Evolutionary conservation across 2,329 filamentous ascomycete species (phyloP).

Genomic region (Fusarium sp.): DNA sequence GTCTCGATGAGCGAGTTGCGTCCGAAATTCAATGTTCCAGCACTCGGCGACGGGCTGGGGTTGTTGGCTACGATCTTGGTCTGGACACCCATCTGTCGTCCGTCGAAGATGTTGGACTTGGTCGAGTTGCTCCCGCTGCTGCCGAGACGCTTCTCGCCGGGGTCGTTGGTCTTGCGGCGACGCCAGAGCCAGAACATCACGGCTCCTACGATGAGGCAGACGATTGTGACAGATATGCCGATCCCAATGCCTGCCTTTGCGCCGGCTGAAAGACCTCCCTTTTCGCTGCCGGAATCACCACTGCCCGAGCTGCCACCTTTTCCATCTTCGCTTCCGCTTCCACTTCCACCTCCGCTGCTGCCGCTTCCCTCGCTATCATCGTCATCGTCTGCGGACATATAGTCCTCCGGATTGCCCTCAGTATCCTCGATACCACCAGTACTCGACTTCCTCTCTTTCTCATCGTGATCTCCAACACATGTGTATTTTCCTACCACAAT

Average conservation of each 20-base stretch:
- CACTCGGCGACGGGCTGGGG: constrained; percentile 41
- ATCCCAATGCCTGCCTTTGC: constrained; percentile 45
- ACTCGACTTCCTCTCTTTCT: constrained; percentile 45
- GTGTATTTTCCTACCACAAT: constrained; percentile 46
- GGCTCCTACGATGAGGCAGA: constrained; percentile 18
- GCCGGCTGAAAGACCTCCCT: constrained; percentile 42
- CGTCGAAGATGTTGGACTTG: constrained; percentile 39
- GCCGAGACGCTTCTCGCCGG: constrained; percentile 27
- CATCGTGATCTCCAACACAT: constrained; percentile 45
- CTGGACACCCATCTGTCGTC: constrained; percentile 42
- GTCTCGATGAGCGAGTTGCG: constrained; percentile 45
- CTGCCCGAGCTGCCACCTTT: constrained; percentile 13
- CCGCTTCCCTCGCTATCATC: not conserved
- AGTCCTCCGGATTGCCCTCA: constrained; percentile 44
- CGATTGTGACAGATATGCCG: constrained; percentile 25
- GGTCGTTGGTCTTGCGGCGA: constrained; percentile 12
- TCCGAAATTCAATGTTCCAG: constrained; percentile 45
- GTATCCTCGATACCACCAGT: constrained; percentile 48
- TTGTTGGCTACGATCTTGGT: constrained; percentile 47
- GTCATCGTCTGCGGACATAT: constrained; percentile 37
- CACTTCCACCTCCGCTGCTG: not conserved
- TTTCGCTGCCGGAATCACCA: not conserved
- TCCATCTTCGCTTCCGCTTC: constrained; percentile 3
- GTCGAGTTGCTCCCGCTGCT: constrained; percentile 38
- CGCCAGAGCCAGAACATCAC: constrained; percentile 42